These are phyloP conservation scores for Ogataea zsoltii DNA, from an alignment of 805 yeast genomes.

Conservation along the genomic window DNA sequence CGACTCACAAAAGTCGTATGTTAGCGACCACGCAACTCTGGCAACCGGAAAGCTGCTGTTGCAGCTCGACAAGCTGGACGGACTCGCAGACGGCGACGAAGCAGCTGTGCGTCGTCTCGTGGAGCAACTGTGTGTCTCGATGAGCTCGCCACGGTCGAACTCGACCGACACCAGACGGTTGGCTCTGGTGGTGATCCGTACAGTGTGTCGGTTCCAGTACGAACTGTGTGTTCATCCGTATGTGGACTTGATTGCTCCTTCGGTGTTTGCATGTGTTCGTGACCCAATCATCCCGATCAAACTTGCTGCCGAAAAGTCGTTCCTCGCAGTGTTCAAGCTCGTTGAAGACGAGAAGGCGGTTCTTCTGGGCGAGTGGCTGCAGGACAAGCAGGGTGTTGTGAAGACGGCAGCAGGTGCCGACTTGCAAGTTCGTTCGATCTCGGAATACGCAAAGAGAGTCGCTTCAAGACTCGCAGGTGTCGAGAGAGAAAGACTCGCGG, in stretches of 20 bases:
- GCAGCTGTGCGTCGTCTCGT: slow-evolving; percentile 46
- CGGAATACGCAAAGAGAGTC: slow-evolving; percentile 88
- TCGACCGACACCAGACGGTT: slow-evolving; percentile 80
- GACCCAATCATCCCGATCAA: slow-evolving; percentile 90
- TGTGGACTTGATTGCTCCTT: slow-evolving; percentile 60
- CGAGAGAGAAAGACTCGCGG: slow-evolving; percentile 83
- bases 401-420: slow-evolving; percentile 45
- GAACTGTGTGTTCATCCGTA: slow-evolving; percentile 51
- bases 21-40: slow-evolving; percentile 72
- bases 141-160: slow-evolving; percentile 54
- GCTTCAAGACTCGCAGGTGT: slow-evolving; percentile 83
- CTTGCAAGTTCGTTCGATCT: slow-evolving; percentile 69
- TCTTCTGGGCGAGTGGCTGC: slow-evolving; percentile 67
- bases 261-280: slow-evolving; percentile 79
- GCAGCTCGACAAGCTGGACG: slow-evolving; percentile 42
- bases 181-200: slow-evolving; percentile 72
- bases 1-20: slow-evolving; percentile 45
- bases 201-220: slow-evolving; percentile 65
- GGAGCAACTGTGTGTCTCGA: slow-evolving; percentile 48
- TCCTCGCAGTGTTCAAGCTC: slow-evolving; percentile 66
- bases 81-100: slow-evolving; percentile 30
- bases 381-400: slow-evolving; percentile 36
- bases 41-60: slow-evolving; percentile 83
- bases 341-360: slow-evolving; percentile 62
- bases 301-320: slow-evolving; percentile 92